Conservation (phyloP, 2,329 filamentous ascomycete species). For the Thyridium curvatum region DNA sequence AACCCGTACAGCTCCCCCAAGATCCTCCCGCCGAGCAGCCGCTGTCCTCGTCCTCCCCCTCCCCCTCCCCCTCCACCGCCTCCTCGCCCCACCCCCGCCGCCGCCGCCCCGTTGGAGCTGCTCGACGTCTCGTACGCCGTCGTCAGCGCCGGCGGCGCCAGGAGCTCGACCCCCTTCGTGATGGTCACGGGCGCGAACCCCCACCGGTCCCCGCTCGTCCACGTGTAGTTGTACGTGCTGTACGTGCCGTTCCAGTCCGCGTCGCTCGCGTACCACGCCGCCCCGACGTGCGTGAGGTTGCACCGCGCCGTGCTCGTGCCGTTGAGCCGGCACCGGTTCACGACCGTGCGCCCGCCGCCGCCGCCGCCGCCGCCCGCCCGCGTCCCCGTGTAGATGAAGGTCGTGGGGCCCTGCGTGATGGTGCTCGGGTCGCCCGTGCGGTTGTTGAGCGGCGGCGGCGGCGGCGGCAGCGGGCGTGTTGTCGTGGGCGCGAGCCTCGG, state of each 20-base stretch:
- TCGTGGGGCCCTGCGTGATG: conserved; percentile 18
- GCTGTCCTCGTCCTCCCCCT: no score
- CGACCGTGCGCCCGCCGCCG: conserved; percentile 8
- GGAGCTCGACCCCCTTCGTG: conserved; percentile 13
- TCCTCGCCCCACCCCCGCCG: background rate
- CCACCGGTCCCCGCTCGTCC: conserved; percentile 18
- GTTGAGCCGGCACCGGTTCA: conserved; percentile 18
- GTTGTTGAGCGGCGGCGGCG: conserved; percentile 4
- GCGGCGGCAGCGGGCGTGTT: background rate
- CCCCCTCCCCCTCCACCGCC: background rate
- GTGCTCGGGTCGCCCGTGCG: conserved; percentile 14
- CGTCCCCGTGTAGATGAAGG: conserved; percentile 17
- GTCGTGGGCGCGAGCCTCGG: background rate
- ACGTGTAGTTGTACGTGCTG: conserved; percentile 18
- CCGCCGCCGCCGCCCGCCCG: conserved; percentile 9
- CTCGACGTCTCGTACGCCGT: conserved; percentile 1
- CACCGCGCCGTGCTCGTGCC: conserved; percentile 15
- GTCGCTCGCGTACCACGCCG: conserved; percentile 16
- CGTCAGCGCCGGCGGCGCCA: conserved; percentile 7
- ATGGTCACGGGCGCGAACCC: conserved; percentile 19
- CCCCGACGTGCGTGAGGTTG: conserved; percentile 18
- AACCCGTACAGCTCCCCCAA: background rate
- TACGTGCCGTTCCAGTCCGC: conserved; percentile 14
- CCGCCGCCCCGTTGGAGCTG: background rate
- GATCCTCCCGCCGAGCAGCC: background rate